Conservation (phyloP, 2,329 filamentous ascomycete species). For the Talaromyces sp. region DNA sequence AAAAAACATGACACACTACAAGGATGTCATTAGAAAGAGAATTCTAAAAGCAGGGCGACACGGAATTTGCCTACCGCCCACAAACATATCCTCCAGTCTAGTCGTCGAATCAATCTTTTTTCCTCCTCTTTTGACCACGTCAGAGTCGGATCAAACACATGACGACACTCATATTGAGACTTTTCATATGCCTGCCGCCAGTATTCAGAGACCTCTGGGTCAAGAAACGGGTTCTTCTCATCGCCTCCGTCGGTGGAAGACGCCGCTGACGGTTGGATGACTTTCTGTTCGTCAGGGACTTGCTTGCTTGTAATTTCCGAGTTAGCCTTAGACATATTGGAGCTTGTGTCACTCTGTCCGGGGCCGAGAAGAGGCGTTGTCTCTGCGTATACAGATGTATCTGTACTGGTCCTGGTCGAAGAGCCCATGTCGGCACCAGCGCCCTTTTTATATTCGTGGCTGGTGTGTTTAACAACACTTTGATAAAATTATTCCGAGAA, state of each 20-base stretch:
- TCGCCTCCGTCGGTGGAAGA: not conserved
- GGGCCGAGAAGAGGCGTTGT: not conserved
- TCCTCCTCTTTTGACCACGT: constrained; percentile 30
- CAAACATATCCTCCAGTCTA: constrained; percentile 10
- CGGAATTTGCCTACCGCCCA: constrained; percentile 8
- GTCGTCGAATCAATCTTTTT: constrained; percentile 5
- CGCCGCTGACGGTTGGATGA: not conserved
- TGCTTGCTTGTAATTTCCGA: not conserved
- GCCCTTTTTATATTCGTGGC: not conserved
- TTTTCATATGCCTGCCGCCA: constrained; percentile 54
- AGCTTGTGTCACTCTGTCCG: not conserved
- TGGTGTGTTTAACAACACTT: not conserved
- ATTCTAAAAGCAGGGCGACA: not conserved
- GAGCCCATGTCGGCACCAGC: not conserved
- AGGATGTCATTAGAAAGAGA: not conserved
- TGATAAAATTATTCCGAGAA: not conserved
- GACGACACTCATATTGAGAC: constrained; percentile 44
- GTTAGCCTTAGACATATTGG: not conserved
- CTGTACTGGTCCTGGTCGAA: not conserved
- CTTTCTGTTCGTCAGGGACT: not conserved
- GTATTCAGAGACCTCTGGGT: constrained; percentile 50
- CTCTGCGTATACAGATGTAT: not conserved
- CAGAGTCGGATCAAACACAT: constrained; percentile 37
- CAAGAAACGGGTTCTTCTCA: constrained; percentile 40
- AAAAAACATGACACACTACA: constrained; percentile 11